phyloP scores from a whole-genome alignment of 2,329 filamentous ascomycete genomes.

The Fonsecaea erecta region DNA sequence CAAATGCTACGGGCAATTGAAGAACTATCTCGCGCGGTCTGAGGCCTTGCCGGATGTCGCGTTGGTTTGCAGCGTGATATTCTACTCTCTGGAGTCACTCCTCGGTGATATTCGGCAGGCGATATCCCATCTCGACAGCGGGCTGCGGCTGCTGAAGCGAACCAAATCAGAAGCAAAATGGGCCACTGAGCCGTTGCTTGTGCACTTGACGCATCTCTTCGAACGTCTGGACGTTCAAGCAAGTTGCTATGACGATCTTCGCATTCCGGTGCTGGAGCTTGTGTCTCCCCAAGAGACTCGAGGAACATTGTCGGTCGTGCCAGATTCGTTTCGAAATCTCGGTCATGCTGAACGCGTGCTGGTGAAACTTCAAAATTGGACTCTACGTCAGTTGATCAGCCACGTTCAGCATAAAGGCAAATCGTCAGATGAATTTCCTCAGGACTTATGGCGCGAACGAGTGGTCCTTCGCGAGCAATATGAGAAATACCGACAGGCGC shows the following conservation, averaged over 20 bases:
- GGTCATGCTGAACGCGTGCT: slow-evolving; percentile 28
- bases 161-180: neutral
- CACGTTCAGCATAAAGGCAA: slow-evolving; percentile 26
- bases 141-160: slow-evolving; percentile 24
- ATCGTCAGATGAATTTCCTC: slow-evolving; percentile 15
- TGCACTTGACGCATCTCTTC: slow-evolving; percentile 5
- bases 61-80: slow-evolving; percentile 39
- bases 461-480: slow-evolving; percentile 6
- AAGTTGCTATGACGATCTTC: slow-evolving; percentile 27
- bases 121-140: slow-evolving; percentile 38
- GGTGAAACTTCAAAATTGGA: slow-evolving; percentile 37
- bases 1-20: slow-evolving; percentile 38
- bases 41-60: slow-evolving; percentile 35
- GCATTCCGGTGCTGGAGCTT: slow-evolving; percentile 29
- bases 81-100: slow-evolving; percentile 39
- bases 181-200: neutral
- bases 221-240: slow-evolving; percentile 37
- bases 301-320: neutral
- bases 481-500: slow-evolving; percentile 5
- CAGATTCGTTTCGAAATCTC: slow-evolving; percentile 5
- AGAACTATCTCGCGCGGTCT: slow-evolving; percentile 29
- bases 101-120: slow-evolving; percentile 35
- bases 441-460: slow-evolving; percentile 4
- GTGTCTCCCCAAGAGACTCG: slow-evolving; percentile 8
- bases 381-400: slow-evolving; percentile 32